Base-by-base conservation (phyloP, 2,329 filamentous ascomycete genomes). In the Pseudogymnoascus sp. region DNA sequence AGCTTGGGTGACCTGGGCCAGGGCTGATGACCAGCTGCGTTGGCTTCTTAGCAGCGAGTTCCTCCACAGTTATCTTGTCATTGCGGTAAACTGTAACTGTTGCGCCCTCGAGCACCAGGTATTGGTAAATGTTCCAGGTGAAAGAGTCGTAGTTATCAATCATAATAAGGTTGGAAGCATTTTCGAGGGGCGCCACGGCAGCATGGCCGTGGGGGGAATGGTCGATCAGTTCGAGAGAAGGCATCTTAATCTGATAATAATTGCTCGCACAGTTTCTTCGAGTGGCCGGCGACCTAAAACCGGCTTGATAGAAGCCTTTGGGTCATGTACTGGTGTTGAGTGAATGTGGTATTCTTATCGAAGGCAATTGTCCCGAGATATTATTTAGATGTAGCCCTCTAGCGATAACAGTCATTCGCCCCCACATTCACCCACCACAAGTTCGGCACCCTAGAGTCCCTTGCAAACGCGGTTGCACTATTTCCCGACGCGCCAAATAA, bases 111-210 rank as follows among this genome's bases (percentile, higher is more conserved):
- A 99, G 86, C 5, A 93, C 89, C 1, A 99, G 85, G 72, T 99
- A 99, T 76, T 99, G 95, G 76, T 97, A 99, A 64, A 99, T 91
- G 73, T 99, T 99, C 91, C 92, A 99, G 64, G 93, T 97, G 76
- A 99, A 99, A 3, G 94, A 97, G 77, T 99, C 94, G 77, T 97
- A 99, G 77, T 99, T 99, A 81, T 99, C 94, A 71, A 99, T 97
- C 67, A 99, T 82, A 66, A 99, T 84, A 64, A 99, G 83, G 76
- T 97, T 97, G 63, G 89, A 90, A 25, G 94, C 94, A 60, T 87
- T 92, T 23, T 88, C 75, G 62, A 97, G 80, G 37, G 87, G 86
- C 61, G 86, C 80, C 31, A 87, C 87, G 61, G 89, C 87, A 67
- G 88, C 83, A 65, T 91, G 90, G 75, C 96, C 87, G 73, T 89